A percentile compares a stretch with the other conserved stretches of the same genome.
phyloP scores from a whole-genome alignment of 495 filamentous ascomycete species.

The Daldinia caldariorum region DNA sequence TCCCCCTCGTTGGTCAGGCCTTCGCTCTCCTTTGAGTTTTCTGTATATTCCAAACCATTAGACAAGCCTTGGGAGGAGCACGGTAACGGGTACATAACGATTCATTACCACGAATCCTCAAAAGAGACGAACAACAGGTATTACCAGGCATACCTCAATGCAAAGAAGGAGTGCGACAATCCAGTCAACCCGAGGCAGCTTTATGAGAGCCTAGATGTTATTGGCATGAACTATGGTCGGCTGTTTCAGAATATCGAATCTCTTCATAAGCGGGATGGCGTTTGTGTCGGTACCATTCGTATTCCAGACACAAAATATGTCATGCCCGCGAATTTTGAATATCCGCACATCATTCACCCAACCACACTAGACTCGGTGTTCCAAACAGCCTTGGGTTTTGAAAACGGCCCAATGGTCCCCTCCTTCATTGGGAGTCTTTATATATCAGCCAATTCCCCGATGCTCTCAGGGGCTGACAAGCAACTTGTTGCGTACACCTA shows the following conservation, averaged over 20 bases:
- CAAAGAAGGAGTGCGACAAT: slow-evolving; percentile 29
- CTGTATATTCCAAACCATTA: slow-evolving; percentile 45
- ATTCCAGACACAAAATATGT: slow-evolving; percentile 52
- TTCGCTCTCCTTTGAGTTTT: slow-evolving; percentile 37
- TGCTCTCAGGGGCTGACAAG: slow-evolving; percentile 17
- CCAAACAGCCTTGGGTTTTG: slow-evolving; percentile 41
- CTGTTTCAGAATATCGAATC: slow-evolving; percentile 53
- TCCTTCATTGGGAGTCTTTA: slow-evolving; percentile 39
- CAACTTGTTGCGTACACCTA: slow-evolving; percentile 20
- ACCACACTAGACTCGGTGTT: slow-evolving; percentile 51
- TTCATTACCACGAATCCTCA: slow-evolving; percentile 25
- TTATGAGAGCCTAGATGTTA: slow-evolving; percentile 47
- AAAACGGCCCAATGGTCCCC: slow-evolving; percentile 39
- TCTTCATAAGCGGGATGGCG: slow-evolving; percentile 21
- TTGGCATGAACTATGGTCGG: slow-evolving; percentile 59
- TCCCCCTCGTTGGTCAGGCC: background rate
- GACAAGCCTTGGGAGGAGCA: slow-evolving; percentile 44
- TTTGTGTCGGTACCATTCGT: slow-evolving; percentile 30
- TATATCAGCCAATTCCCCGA: slow-evolving; percentile 20
- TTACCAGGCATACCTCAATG: slow-evolving; percentile 12
- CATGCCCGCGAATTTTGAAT: slow-evolving; percentile 57
- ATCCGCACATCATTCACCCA: slow-evolving; percentile 56
- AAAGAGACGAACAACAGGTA: slow-evolving; percentile 1
- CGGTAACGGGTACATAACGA: slow-evolving; percentile 40
- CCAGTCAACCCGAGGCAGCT: slow-evolving; percentile 40